Conservation (phyloP, 2,329 filamentous ascomycete species). For the Trichophyton equinum region DNA sequence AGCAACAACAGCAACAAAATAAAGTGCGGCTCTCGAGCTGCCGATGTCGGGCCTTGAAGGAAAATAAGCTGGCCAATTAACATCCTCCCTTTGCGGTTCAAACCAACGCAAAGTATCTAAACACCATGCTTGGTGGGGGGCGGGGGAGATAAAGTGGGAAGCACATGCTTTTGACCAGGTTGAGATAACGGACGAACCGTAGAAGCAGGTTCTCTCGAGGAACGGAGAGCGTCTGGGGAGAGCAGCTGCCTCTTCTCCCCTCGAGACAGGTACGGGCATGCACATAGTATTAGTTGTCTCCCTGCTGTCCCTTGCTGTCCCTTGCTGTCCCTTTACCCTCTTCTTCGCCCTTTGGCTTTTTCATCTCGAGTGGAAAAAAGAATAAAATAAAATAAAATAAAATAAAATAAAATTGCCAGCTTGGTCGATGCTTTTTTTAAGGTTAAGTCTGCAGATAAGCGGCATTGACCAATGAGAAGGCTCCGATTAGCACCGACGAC, state of each 20-base stretch:
- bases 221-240: neutral
- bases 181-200: neutral
- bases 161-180: neutral
- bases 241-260: neutral
- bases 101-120: neutral
- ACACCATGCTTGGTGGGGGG: neutral
- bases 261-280: neutral
- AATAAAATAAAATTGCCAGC: neutral
- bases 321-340: neutral
- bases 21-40: neutral
- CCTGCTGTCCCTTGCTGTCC: neutral
- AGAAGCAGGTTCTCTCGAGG: neutral
- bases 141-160: neutral
- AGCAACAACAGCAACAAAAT: neutral
- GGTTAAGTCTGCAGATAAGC: conserved; percentile 4
- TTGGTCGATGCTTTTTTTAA: conserved; percentile 4
- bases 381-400: neutral
- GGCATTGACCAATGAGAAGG: neutral
- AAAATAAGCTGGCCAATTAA: neutral
- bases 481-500: neutral
- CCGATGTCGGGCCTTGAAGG: neutral
- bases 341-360: neutral
- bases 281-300: neutral
- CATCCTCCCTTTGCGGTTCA: neutral
- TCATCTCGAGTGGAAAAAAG: neutral